phyloP scores from a whole-genome alignment of 257 asterid genomes.

The Paulownia fortunei region DNA sequence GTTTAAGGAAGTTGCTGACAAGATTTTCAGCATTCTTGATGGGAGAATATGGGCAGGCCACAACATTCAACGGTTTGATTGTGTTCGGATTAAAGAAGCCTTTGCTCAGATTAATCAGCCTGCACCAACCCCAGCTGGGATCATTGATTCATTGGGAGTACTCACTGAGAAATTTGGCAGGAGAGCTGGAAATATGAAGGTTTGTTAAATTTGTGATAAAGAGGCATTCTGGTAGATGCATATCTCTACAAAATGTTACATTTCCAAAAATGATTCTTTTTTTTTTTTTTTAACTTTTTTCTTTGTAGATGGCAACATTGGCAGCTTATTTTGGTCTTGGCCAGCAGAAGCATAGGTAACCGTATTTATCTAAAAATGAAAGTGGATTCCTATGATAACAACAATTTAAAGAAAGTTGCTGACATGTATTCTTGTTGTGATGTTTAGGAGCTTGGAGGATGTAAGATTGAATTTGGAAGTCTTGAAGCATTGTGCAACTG shows the following conservation, averaged over 20 bases:
- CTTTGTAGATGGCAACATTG: constrained; percentile 82
- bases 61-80: constrained; percentile 84
- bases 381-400: too few species aligned
- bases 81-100: constrained; percentile 77
- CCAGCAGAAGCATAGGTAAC: constrained; percentile 91
- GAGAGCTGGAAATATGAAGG: constrained; percentile 99
- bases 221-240: neutral
- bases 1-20: constrained; percentile 73
- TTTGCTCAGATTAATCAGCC: constrained; percentile 63
- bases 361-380: too few species aligned
- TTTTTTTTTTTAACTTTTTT: neutral
- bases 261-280: neutral
- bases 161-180: constrained; percentile 73
- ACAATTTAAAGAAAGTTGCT: too few species aligned
- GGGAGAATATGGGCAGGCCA: constrained; percentile 99
- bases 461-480: constrained; percentile 94
- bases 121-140: constrained; percentile 70
- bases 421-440: neutral
- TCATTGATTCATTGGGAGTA: constrained; percentile 80
- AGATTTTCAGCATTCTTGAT: constrained; percentile 70
- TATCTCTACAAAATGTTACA: neutral
- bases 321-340: constrained; percentile 94
- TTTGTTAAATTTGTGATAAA: too few species aligned
- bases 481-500: constrained; percentile 95
- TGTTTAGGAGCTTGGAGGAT: constrained; percentile 88